Conservation (phyloP, 163 green algal genomes). For the Chlamydomonas reinhardtii region DNA sequence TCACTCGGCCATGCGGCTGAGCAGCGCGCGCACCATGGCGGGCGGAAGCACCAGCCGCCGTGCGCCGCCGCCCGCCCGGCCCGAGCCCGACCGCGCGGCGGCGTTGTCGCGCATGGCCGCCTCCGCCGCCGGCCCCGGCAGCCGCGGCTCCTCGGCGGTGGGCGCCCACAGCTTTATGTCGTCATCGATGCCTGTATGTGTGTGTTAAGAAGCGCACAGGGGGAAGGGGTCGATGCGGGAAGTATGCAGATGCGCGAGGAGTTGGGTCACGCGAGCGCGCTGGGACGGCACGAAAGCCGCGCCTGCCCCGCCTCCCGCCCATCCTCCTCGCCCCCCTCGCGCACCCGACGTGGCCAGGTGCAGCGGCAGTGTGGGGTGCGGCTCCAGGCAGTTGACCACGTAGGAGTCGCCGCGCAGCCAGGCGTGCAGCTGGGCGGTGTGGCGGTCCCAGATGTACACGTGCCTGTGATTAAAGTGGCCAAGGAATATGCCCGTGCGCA, state of each 20-base stretch:
- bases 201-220: too few relatives aligned
- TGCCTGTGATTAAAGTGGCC: constrained; percentile 3
- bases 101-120: neutral
- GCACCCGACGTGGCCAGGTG: constrained; percentile 75
- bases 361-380: constrained; percentile 75
- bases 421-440: constrained; percentile 25
- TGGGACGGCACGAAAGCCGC: too few relatives aligned
- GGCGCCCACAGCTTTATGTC: constrained; percentile 71
- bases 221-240: neutral
- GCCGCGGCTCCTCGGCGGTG: constrained; percentile 23
- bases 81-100: neutral
- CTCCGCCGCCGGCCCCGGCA: neutral
- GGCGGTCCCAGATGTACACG: constrained; percentile 74
- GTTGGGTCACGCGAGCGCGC: too few relatives aligned
- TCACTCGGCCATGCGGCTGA: neutral
- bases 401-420: constrained; percentile 44
- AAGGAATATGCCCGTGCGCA: neutral
- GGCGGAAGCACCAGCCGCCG: constrained; percentile 8
- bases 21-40: constrained; percentile 1
- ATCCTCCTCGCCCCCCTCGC: neutral
- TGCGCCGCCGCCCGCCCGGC: neutral
- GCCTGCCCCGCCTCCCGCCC: neutral
- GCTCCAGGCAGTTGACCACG: constrained; percentile 86
- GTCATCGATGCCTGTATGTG: constrained; percentile 68
- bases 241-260: too few relatives aligned